These are phyloP conservation scores for Erysimum pusillum DNA, from an alignment of 441 rosid genomes.

Conservation along the genomic window DNA sequence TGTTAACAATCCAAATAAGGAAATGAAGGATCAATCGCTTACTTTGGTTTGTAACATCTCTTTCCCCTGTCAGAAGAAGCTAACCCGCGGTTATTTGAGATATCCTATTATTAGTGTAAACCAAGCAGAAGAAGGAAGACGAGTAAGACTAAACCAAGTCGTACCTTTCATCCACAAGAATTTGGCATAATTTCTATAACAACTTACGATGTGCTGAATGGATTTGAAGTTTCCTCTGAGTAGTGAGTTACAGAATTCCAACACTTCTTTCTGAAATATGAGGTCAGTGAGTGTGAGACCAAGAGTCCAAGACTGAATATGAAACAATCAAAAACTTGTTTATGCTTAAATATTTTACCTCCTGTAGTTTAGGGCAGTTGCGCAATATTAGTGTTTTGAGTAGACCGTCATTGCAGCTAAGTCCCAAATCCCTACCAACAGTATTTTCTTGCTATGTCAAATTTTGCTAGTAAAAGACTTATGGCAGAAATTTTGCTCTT, in stretches of 20 bases:
- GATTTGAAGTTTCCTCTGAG: conserved; percentile 39
- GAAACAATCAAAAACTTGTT: conserved; percentile 6
- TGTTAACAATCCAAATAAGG: background rate
- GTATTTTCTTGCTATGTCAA: background rate
- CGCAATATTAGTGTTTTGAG: conserved; percentile 46
- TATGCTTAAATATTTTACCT: conserved; percentile 30
- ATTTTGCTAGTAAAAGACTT: background rate
- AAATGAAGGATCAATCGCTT: conserved; percentile 10
- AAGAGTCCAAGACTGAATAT: conserved; percentile 26
- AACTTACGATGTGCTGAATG: conserved; percentile 40
- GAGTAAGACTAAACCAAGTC: background rate
- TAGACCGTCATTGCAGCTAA: conserved; percentile 29
- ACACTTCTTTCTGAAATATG: conserved; percentile 36
- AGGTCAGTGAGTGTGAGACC: conserved; percentile 21
- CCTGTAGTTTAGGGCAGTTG: conserved; percentile 29
- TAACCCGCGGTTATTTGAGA: conserved; percentile 34
- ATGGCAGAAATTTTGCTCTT: background rate
- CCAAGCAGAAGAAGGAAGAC: background rate
- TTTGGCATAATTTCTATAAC: background rate
- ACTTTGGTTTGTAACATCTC: conserved; percentile 34
- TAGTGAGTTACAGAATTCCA: conserved; percentile 41
- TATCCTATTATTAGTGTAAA: conserved; percentile 30
- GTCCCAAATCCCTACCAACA: conserved; percentile 36
- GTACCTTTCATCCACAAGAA: conserved; percentile 13
- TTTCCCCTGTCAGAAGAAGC: background rate